Evolutionary conservation across 495 filamentous ascomycete genomes (phyloP).

Genomic region (Bryoglossum gracile): DNA sequence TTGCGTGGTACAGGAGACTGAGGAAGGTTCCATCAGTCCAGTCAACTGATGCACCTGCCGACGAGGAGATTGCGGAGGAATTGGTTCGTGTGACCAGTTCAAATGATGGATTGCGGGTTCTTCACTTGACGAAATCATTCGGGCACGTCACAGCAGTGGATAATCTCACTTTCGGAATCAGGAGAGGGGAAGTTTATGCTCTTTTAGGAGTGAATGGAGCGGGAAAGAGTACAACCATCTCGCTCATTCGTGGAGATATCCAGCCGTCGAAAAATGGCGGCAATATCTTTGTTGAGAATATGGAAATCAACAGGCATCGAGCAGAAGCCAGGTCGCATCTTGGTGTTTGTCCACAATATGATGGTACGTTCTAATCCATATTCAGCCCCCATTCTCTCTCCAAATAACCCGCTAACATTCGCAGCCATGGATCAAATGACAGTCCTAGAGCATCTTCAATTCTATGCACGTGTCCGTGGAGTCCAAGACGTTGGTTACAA

Average conservation of each 20-base stretch:
- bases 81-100: slow-evolving; percentile 15
- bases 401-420: neutral
- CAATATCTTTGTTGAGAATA: slow-evolving; percentile 66
- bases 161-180: slow-evolving; percentile 73
- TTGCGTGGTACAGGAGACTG: slow-evolving; percentile 39
- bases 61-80: slow-evolving; percentile 45
- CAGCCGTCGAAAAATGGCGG: slow-evolving; percentile 50
- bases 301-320: slow-evolving; percentile 56
- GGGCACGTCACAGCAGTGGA: slow-evolving; percentile 65
- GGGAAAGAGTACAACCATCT: slow-evolving; percentile 81
- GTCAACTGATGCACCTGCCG: slow-evolving; percentile 20
- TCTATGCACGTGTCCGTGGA: slow-evolving; percentile 67
- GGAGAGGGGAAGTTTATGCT: slow-evolving; percentile 72
- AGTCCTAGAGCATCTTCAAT: slow-evolving; percentile 59
- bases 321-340: slow-evolving; percentile 60
- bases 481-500: slow-evolving; percentile 57
- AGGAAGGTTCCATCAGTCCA: slow-evolving; percentile 29
- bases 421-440: slow-evolving; percentile 60
- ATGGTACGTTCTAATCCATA: slow-evolving; percentile 32
- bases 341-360: slow-evolving; percentile 74
- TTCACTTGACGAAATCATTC: slow-evolving; percentile 72
- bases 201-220: slow-evolving; percentile 78
- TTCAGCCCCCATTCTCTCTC: neutral
- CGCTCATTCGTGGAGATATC: slow-evolving; percentile 76
- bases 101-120: slow-evolving; percentile 56